A percentile compares a stretch with the other conserved stretches of the same genome.
phyloP scores from a whole-genome alignment of 1,284 basidiomycete species.

The Somion occarium region DNA sequence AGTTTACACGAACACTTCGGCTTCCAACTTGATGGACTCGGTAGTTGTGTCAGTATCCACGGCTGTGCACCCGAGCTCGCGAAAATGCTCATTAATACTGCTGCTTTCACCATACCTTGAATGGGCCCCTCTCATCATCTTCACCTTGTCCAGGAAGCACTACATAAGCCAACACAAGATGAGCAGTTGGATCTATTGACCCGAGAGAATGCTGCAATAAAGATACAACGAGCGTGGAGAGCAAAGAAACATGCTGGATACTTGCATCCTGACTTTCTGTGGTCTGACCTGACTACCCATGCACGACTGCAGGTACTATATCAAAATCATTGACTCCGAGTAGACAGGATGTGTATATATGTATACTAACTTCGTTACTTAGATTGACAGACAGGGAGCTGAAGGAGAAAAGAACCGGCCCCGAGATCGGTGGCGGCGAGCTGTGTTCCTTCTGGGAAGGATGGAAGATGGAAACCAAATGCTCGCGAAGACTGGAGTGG shows the following conservation, averaged over 20 bases:
- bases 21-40: no score
- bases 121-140: slow-evolving; percentile 2
- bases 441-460: slow-evolving; percentile 35
- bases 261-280: slow-evolving; percentile 34
- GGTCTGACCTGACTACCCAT: slow-evolving; percentile 38
- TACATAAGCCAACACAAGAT: slow-evolving; percentile 12
- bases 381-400: slow-evolving; percentile 38
- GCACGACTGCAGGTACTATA: slow-evolving; percentile 35
- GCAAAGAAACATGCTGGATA: slow-evolving; percentile 20
- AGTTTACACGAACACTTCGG: no score
- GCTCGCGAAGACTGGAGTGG: slow-evolving; percentile 26
- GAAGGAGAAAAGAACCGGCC: slow-evolving; percentile 39
- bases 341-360: background rate
- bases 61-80: no score
- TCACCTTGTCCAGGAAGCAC: slow-evolving; percentile 13
- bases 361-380: background rate
- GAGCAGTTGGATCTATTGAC: slow-evolving; percentile 14
- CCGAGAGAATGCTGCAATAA: slow-evolving; percentile 21
- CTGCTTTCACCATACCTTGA: no score
- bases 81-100: no score
- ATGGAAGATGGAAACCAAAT: slow-evolving; percentile 41
- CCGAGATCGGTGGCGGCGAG: slow-evolving; percentile 42
- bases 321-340: background rate
- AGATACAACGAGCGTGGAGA: slow-evolving; percentile 31
- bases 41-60: no score